Evolutionary conservation across 768 basidiomycete species (phyloP), one percentile per base, ranked within the genome.

Genomic region (Panus rudis): DNA sequence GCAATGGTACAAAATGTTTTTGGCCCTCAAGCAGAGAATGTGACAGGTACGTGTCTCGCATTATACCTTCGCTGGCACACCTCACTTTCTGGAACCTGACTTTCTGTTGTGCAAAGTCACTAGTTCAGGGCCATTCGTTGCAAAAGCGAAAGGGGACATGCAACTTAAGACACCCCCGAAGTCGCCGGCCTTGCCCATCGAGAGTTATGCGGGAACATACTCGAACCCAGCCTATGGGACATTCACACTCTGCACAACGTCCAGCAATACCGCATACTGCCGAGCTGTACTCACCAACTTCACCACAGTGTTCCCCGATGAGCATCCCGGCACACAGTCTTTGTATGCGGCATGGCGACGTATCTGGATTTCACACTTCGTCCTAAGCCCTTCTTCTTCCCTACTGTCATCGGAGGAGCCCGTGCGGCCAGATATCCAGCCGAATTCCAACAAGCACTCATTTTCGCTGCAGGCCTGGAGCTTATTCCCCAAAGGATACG

Each of bases 201-300:
- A 17, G 16, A 35, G n/a, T 17, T 41, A 41, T 20, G 24, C 26
- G 5, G 40, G 40, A 11, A 41, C 40, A 8, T 41, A 31, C 26
- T 8, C 40, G 13, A 41, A 30, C 28, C 25, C 23, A 20, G 40
- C 6, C 17, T 41, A 41, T 21, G 11, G 11, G 6, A 30, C 22
- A 6, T 16, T 41, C 28, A 31, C 28, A 6, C 40, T 41, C 28
- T 41, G 40, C 40, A 30, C 33, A 11, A n/a, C 24, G 23, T 32
- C 23, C 7, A 19, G 16, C 19, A 19, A 23, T 6, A 6, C 10
- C 16, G 12, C 17, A 6, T 16, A 19, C 12, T 41, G 40, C 25
- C n/a, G 25, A 6, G 8, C 23, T 13, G 17, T 31, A 16, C 40
- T 41, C 23, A 27, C 5, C 40, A 20, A 23, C 16, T 41, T 41